These are phyloP conservation scores for Harringtonia aguacate DNA, from an alignment of 2,329 filamentous ascomycete genomes.

Conservation along the genomic window DNA sequence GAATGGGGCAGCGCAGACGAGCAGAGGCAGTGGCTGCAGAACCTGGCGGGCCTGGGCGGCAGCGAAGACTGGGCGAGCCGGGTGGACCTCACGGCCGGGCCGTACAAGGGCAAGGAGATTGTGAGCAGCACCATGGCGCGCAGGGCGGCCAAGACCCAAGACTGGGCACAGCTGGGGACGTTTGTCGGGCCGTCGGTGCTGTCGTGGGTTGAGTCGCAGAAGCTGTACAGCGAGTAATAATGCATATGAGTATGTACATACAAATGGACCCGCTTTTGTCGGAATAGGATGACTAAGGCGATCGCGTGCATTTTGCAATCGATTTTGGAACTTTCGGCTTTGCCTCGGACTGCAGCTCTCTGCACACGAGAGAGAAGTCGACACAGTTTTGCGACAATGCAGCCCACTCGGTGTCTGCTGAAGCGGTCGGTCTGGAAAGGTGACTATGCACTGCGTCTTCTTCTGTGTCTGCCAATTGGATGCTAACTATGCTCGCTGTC, in stretches of 20 bases:
- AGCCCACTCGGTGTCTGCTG: constrained; percentile 55
- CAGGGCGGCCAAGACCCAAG: constrained; percentile 35
- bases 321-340: too few relatives aligned
- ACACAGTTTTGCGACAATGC: constrained; percentile 36
- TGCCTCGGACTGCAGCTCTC: too few relatives aligned
- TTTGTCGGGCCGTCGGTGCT: constrained; percentile 48
- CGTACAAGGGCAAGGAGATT: constrained; percentile 26
- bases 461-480: background rate
- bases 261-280: too few relatives aligned
- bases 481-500: constrained; percentile 12
- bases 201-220: constrained; percentile 44
- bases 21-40: constrained; percentile 43
- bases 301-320: too few relatives aligned
- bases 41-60: constrained; percentile 31
- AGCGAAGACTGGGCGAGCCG: constrained; percentile 45
- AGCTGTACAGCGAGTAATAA: constrained; percentile 27
- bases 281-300: too few relatives aligned
- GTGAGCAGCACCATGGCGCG: constrained; percentile 56
- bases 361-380: too few relatives aligned
- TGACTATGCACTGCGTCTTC: constrained; percentile 22
- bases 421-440: constrained; percentile 86
- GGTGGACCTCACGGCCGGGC: constrained; percentile 48
- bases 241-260: too few relatives aligned
- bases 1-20: constrained; percentile 46
- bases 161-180: constrained; percentile 33